These are phyloP conservation scores for Talaromyces trachyspermus DNA, from an alignment of 495 filamentous ascomycete genomes.

Conservation along the genomic window DNA sequence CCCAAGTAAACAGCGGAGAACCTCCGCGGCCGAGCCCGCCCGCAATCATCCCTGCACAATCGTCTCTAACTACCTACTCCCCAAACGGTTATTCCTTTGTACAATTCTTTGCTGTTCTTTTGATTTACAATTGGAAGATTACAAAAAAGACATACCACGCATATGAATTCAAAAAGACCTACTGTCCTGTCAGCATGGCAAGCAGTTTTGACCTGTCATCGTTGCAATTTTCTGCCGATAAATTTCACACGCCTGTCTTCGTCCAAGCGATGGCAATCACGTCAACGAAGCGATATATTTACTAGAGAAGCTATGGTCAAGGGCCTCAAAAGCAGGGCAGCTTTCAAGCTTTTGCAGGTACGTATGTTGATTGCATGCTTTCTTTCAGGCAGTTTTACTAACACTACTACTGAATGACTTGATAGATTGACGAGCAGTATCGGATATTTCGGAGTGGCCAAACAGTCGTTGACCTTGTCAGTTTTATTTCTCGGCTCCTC, in stretches of 20 bases:
- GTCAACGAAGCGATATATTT: slow-evolving; percentile 65
- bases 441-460: slow-evolving; percentile 68
- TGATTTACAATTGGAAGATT: too few species aligned
- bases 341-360: slow-evolving; percentile 84
- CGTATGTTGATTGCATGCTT: background rate
- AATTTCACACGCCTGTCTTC: slow-evolving; percentile 43
- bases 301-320: slow-evolving; percentile 63
- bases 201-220: background rate
- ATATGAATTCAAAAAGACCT: background rate
- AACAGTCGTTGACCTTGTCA: slow-evolving; percentile 81
- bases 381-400: background rate
- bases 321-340: slow-evolving; percentile 79
- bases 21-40: too few species aligned
- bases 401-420: background rate
- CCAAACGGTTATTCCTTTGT: background rate
- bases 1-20: too few species aligned
- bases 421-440: slow-evolving; percentile 72
- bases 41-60: too few species aligned
- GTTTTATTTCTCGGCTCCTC: background rate
- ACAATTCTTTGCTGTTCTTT: background rate
- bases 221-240: background rate
- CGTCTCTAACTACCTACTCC: too few species aligned
- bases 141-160: too few species aligned
- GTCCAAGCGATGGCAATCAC: slow-evolving; percentile 71
- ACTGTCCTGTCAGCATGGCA: background rate